These are phyloP conservation scores for Candida takata DNA, from an alignment of 805 yeast genomes.

Conservation along the genomic window DNA sequence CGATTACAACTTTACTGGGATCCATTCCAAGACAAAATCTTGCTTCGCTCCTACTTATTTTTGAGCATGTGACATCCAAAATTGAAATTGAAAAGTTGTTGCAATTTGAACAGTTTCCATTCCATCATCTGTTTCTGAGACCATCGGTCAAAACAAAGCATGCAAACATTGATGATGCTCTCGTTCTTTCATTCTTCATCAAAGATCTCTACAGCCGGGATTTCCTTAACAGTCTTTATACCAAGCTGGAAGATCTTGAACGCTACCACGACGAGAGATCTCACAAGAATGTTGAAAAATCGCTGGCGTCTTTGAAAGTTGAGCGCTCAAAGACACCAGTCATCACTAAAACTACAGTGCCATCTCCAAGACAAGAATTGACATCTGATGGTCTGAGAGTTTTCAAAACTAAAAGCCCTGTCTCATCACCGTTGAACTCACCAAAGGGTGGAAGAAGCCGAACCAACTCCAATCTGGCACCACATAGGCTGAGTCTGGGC, in stretches of 20 bases:
- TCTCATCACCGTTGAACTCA: conserved; percentile 10
- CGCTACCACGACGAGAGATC: conserved; percentile 8
- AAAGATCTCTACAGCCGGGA: conserved; percentile 10
- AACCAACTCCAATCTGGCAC: conserved; percentile 8
- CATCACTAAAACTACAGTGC: neutral
- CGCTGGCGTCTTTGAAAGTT: conserved; percentile 8
- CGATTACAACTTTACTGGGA: conserved; percentile 12
- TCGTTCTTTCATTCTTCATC: conserved; percentile 6
- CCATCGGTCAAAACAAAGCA: conserved; percentile 15
- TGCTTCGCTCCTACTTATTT: conserved; percentile 17
- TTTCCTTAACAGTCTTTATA: conserved; percentile 7
- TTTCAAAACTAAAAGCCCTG: conserved; percentile 21
- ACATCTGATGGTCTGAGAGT: conserved; percentile 16
- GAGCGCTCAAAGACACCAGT: conserved; percentile 6
- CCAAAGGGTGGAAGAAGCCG: conserved; percentile 15
- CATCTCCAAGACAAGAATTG: conserved; percentile 4
- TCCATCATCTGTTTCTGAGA: conserved; percentile 21
- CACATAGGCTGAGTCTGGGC: conserved; percentile 4
- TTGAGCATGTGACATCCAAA: conserved; percentile 14
- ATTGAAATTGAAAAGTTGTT: conserved; percentile 6
- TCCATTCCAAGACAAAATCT: conserved; percentile 26
- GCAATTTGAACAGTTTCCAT: conserved; percentile 14
- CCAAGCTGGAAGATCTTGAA: conserved; percentile 15
- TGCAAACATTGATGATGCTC: conserved; percentile 8
- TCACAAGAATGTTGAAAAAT: conserved; percentile 14